Percentiles rank a stretch among this genome's conserved stretches.
These are phyloP conservation scores for Blastomyces silverae DNA, from an alignment of 2,329 filamentous ascomycete genomes.

Conservation along the genomic window DNA sequence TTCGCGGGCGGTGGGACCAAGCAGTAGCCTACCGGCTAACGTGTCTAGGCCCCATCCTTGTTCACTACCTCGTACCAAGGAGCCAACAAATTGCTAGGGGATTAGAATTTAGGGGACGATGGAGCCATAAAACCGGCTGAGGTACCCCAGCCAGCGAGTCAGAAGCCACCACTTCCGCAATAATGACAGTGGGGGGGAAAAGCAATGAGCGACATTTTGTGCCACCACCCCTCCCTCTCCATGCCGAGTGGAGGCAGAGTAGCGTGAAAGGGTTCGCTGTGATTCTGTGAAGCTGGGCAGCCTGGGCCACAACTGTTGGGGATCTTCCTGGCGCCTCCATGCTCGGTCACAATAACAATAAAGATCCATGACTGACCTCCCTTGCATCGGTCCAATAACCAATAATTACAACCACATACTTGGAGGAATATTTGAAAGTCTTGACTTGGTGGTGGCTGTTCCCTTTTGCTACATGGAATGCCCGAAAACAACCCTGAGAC, in stretches of 20 bases:
- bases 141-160: neutral
- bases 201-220: constrained; percentile 11
- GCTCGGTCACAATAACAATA: neutral
- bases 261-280: neutral
- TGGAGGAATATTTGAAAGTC: neutral
- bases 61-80: neutral
- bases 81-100: constrained; percentile 10
- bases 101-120: neutral
- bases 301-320: neutral
- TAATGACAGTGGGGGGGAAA: constrained; percentile 10
- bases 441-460: no score
- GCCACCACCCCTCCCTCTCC: neutral
- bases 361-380: neutral
- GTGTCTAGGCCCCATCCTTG: constrained; percentile 12
- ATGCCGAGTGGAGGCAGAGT: neutral
- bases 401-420: neutral
- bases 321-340: constrained; percentile 1
- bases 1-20: constrained; percentile 14
- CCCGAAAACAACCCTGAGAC: no score
- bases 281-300: constrained; percentile 4
- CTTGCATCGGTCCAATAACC: neutral
- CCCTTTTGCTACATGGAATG: no score
- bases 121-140: constrained; percentile 7
- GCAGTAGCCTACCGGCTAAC: constrained; percentile 12
- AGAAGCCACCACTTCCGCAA: constrained; percentile 2